Evolutionary conservation across 257 asterid genomes (phyloP).

Genomic region (Gynochthodes officinalis): DNA sequence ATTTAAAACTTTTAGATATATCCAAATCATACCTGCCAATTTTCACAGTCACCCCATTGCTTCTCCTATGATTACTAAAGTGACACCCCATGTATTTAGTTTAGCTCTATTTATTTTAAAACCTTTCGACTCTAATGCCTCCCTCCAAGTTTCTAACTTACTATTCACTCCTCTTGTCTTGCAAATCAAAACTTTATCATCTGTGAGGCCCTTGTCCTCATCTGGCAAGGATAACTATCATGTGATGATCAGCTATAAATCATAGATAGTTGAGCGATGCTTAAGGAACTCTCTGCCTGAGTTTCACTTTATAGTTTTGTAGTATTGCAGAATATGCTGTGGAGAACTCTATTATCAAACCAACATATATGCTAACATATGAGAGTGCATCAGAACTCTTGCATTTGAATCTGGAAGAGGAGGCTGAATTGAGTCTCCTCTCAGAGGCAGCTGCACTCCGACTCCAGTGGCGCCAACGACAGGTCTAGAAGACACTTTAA

Average conservation of each 20-base stretch:
- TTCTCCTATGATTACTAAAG: too few relatives aligned
- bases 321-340: constrained; percentile 90
- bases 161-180: too few relatives aligned
- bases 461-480: constrained; percentile 77
- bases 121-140: too few relatives aligned
- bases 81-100: too few relatives aligned
- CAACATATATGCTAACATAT: constrained; percentile 95
- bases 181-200: too few relatives aligned
- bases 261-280: neutral
- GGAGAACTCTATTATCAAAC: constrained; percentile 84
- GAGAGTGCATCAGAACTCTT: constrained; percentile 98
- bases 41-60: too few relatives aligned
- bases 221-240: neutral
- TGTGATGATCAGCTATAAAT: neutral
- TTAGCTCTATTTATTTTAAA: too few relatives aligned
- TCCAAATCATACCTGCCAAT: too few relatives aligned
- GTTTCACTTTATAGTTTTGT: constrained; percentile 36
- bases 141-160: too few relatives aligned
- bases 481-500: constrained; percentile 44
- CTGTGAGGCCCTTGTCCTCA: too few relatives aligned
- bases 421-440: constrained; percentile 76
- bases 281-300: constrained; percentile 6
- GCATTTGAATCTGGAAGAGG: constrained; percentile 87
- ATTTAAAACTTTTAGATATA: too few relatives aligned
- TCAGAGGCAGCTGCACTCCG: constrained; percentile 90